These are phyloP conservation scores for Fraxinus ornus DNA, from an alignment of 305 asterid genomes.

Conservation along the genomic window DNA sequence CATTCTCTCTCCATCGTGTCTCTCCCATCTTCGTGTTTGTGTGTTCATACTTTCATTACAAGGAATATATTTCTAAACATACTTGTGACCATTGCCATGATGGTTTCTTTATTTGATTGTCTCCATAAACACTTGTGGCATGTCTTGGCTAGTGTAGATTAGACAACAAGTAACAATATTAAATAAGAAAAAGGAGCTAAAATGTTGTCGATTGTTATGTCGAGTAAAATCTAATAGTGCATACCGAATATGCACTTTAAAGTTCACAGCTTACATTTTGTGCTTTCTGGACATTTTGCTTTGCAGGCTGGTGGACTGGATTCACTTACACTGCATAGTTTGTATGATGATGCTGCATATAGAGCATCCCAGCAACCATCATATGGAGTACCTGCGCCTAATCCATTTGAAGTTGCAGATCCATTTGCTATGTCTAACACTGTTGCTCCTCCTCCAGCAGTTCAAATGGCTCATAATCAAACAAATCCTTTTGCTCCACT, in stretches of 20 bases:
- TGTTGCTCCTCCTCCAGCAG: slow-evolving; percentile 49
- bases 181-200: neutral
- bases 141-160: neutral
- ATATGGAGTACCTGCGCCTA: slow-evolving; percentile 83
- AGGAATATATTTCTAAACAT: neutral
- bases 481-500: slow-evolving; percentile 66
- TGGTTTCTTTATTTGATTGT: neutral
- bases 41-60: neutral
- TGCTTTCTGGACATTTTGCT: neutral
- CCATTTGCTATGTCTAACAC: slow-evolving; percentile 62
- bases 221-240: neutral
- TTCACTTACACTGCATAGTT: slow-evolving; percentile 76
- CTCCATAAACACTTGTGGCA: neutral
- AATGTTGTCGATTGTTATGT: neutral
- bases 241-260: neutral
- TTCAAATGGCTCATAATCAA: slow-evolving; percentile 59
- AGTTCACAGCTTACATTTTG: neutral
- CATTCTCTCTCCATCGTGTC: neutral
- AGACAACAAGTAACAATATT: neutral
- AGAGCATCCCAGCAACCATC: slow-evolving; percentile 85
- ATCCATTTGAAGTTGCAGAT: slow-evolving; percentile 79
- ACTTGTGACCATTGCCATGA: neutral
- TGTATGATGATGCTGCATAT: slow-evolving; percentile 78
- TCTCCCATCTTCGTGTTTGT: neutral
- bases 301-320: slow-evolving; percentile 98